Conservation (phyloP, 805 yeast species). For the Teunomyces gatunensis region DNA sequence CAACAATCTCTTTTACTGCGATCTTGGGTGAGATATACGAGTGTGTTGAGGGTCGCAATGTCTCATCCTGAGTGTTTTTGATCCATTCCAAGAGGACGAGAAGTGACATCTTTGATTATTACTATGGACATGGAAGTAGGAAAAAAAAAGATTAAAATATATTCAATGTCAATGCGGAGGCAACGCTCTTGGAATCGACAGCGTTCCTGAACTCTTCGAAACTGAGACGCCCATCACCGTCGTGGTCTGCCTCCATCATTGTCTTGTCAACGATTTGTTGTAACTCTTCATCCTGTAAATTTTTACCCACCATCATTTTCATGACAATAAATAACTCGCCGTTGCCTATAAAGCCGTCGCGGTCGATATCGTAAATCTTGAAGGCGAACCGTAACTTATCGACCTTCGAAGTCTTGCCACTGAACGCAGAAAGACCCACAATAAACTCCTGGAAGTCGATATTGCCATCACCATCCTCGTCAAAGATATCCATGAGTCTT, state of each 20-base stretch:
- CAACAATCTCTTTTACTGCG: constrained; percentile 36
- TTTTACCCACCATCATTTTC: constrained; percentile 96
- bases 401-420: constrained; percentile 73
- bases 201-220: constrained; percentile 84
- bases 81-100: constrained; percentile 27
- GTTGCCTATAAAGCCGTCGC: constrained; percentile 91
- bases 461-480: constrained; percentile 86
- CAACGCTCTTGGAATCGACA: constrained; percentile 55
- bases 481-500: constrained; percentile 91
- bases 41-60: constrained; percentile 17
- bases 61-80: constrained; percentile 22
- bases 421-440: constrained; percentile 79
- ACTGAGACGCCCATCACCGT: constrained; percentile 81
- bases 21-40: constrained; percentile 40
- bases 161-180: constrained; percentile 56
- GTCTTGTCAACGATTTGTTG: constrained; percentile 98
- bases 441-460: constrained; percentile 96
- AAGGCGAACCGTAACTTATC: constrained; percentile 89
- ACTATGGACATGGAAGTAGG: neutral
- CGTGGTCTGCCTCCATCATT: constrained; percentile 85
- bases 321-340: constrained; percentile 91
- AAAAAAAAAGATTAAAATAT: constrained; percentile 26
- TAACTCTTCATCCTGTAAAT: constrained; percentile 78
- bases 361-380: constrained; percentile 90
- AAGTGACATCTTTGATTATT: constrained; percentile 8